Evolutionary conservation across 768 basidiomycete genomes (phyloP).

Genomic region (Collybia sp.): DNA sequence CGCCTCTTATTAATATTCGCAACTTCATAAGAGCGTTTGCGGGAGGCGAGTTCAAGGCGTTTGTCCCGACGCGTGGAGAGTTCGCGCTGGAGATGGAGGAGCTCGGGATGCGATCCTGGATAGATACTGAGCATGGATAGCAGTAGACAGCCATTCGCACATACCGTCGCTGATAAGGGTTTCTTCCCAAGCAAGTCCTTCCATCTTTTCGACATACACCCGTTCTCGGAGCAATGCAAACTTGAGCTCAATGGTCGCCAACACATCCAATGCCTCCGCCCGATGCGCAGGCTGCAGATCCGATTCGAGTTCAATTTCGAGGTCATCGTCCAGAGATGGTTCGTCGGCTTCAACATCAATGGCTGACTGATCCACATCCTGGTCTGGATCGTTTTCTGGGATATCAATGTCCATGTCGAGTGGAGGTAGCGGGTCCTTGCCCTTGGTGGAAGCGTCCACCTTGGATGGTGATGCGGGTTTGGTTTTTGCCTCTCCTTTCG

Average conservation of each 20-base stretch:
- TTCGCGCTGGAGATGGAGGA: constrained; percentile 76
- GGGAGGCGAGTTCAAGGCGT: constrained; percentile 75
- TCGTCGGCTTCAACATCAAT: constrained; percentile 30
- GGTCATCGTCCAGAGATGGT: constrained; percentile 34
- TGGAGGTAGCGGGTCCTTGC: constrained; percentile 13
- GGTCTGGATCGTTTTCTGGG: constrained; percentile 22
- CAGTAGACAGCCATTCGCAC: constrained; percentile 17
- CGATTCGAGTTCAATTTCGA: constrained; percentile 45
- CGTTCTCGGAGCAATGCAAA: constrained; percentile 84
- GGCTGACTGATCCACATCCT: constrained; percentile 20
- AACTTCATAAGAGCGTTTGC: constrained; percentile 66
- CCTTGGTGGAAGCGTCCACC: constrained; percentile 22
- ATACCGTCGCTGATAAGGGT: constrained; percentile 70
- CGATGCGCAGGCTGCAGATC: constrained; percentile 81
- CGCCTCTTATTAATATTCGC: constrained; percentile 57
- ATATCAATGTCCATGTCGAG: constrained; percentile 15
- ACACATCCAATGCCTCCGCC: constrained; percentile 82
- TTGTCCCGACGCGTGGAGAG: constrained; percentile 76
- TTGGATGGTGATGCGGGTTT: constrained; percentile 9
- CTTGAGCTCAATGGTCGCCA: constrained; percentile 89
- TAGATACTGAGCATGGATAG: constrained; percentile 3
- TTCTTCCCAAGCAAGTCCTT: constrained; percentile 86
- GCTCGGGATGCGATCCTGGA: constrained; percentile 81
- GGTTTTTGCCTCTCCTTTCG: neutral
- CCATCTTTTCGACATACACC: constrained; percentile 94